Evolutionary conservation across 805 yeast genomes (phyloP).

Genomic region (Babjeviella inositovora): DNA sequence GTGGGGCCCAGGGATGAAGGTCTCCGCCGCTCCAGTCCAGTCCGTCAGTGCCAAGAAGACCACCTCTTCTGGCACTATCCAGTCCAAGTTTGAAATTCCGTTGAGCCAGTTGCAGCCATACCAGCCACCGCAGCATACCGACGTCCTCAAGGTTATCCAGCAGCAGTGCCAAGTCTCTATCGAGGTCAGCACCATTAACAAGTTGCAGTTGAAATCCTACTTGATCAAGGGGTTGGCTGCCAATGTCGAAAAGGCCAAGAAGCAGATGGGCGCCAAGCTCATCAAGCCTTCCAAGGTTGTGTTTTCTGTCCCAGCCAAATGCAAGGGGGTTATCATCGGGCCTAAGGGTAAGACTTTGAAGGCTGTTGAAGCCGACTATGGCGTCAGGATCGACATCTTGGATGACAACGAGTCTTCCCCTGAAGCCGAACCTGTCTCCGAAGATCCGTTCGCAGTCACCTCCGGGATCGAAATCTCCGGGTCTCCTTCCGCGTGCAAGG

Average conservation of each 20-base stretch:
- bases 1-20: constrained; percentile 35
- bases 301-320: constrained; percentile 58
- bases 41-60: constrained; percentile 14
- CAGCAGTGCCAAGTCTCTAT: constrained; percentile 45
- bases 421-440: constrained; percentile 9
- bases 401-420: constrained; percentile 7
- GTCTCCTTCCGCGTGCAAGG: constrained; percentile 21
- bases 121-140: constrained; percentile 48
- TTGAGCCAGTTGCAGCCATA: constrained; percentile 46
- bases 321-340: constrained; percentile 74
- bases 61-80: constrained; percentile 42
- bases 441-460: constrained; percentile 37
- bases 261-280: constrained; percentile 59
- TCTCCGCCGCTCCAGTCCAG: constrained; percentile 11
- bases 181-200: constrained; percentile 70
- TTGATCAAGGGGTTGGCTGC: constrained; percentile 62
- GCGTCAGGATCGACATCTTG: constrained; percentile 59
- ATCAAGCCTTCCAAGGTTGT: constrained; percentile 53
- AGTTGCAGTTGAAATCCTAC: constrained; percentile 67
- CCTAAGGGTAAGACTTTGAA: constrained; percentile 70
- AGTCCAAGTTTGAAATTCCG: constrained; percentile 67
- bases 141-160: constrained; percentile 48
- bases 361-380: constrained; percentile 57
- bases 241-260: constrained; percentile 53
- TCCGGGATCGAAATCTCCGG: constrained; percentile 81